Evolutionary conservation across 2,329 filamentous ascomycete species (phyloP), one percentile per base, ranked within the genome.

Genomic region (Clonostachys chloroleuca): DNA sequence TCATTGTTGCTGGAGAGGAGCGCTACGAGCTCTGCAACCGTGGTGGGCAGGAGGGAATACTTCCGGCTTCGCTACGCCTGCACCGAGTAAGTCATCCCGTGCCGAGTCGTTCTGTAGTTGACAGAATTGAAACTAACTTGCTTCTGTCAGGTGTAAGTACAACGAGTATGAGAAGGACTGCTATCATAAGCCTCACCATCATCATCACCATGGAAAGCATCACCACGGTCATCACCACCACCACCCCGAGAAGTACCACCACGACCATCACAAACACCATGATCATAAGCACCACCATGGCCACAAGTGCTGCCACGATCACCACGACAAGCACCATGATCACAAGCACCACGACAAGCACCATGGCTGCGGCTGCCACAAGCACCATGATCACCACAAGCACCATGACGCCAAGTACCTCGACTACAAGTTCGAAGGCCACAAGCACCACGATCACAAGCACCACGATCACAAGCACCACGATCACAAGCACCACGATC

Each of bases 21-120:
- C 45, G 45, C 33, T 17, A 43, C 40, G 45, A 47, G 45, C 40
- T 47, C 30, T 43, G 36, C 45, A 44, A 48, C 42, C 46, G 42
- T 30, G 42, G 24, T n/a, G 16, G 16, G 12, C 18, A 43, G 13
- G 24, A n/a, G 30, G 5, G 42, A 43, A 3, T 33, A 24, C 42
- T 43, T 43, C 34, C 18, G 17, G n/a, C 30, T 43, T 17, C 13
- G 30, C 42, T 43, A 33, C n/a, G 17, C 42, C 12, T 43, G 42
- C 20, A n/a, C 18, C 13, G 42, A 43, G 36, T 30, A 30, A 42
- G 40, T 42, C 16, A 14, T 10, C 13, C 40, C 20, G 6, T 18
- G 40, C 13, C 40, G 20, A 4, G 24, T 18, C n/a, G 14, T 3
- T 42, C 24, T 24, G 12, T 8, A 16, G 24, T 7, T 6, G 12